phyloP scores from a whole-genome alignment of 305 asterid species.

The Andrographis paniculata region DNA sequence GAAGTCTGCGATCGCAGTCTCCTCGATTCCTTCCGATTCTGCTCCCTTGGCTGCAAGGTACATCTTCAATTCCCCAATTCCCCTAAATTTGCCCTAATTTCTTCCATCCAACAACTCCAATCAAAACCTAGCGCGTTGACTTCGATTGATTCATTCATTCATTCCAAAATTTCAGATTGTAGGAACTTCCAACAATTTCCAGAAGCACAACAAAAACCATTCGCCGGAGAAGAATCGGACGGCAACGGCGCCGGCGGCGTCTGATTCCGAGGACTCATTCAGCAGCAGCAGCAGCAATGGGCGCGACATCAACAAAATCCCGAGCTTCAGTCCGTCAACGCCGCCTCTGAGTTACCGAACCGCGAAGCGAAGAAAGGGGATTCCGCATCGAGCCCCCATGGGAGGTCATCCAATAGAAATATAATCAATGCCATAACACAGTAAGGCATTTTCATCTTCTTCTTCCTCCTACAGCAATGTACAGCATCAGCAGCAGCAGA shows the following conservation, averaged over 20 bases:
- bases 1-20: slow-evolving; percentile 86
- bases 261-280: slow-evolving; percentile 62
- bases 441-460: no score
- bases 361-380: slow-evolving; percentile 57
- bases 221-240: slow-evolving; percentile 30
- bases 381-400: slow-evolving; percentile 67
- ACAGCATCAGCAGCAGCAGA: slow-evolving; percentile 21
- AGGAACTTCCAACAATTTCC: slow-evolving; percentile 48
- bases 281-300: slow-evolving; percentile 41
- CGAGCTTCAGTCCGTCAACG: slow-evolving; percentile 58
- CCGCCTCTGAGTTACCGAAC: slow-evolving; percentile 52
- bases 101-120: not conserved
- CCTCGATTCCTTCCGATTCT: slow-evolving; percentile 77
- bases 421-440: slow-evolving; percentile 5
- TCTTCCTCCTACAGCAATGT: slow-evolving; percentile 22
- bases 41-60: slow-evolving; percentile 98
- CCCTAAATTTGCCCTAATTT: not conserved
- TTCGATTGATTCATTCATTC: not conserved
- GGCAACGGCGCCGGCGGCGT: not conserved
- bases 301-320: slow-evolving; percentile 33
- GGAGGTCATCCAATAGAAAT: slow-evolving; percentile 31
- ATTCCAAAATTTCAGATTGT: slow-evolving; percentile 37
- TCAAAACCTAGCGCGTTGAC: not conserved
- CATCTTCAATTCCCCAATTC: not conserved
- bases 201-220: slow-evolving; percentile 23